Evolutionary conservation across 768 basidiomycete genomes (phyloP).

Genomic region (Crassisporium funariophilum): DNA sequence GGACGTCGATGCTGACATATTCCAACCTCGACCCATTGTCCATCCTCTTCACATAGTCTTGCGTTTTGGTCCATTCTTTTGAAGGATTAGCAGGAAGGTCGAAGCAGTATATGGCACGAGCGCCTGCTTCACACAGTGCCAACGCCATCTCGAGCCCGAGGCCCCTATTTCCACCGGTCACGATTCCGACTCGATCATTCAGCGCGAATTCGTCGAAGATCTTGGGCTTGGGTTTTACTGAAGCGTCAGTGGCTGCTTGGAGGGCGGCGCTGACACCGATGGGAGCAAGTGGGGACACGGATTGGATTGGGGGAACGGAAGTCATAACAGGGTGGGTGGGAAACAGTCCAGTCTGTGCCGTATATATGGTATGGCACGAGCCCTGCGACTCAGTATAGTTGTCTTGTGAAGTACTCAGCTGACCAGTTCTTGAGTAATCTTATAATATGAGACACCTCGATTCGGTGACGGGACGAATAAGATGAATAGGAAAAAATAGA

Average conservation of each 20-base stretch:
- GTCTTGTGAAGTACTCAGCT: too few species aligned
- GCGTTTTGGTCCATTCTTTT: slow-evolving; percentile 56
- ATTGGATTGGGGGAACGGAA: slow-evolving; percentile 33
- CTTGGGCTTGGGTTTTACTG: slow-evolving; percentile 42
- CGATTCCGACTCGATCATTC: slow-evolving; percentile 57
- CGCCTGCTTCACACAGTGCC: slow-evolving; percentile 72
- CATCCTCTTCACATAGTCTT: slow-evolving; percentile 51
- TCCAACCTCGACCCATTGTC: slow-evolving; percentile 47
- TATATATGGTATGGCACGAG: too few species aligned
- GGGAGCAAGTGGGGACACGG: slow-evolving; percentile 57
- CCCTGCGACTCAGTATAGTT: too few species aligned
- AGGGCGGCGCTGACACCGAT: slow-evolving; percentile 66
- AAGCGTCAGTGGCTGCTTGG: slow-evolving; percentile 38
- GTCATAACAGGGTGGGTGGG: slow-evolving; percentile 7
- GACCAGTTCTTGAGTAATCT: too few species aligned
- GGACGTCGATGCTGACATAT: slow-evolving; percentile 68
- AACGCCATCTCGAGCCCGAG: slow-evolving; percentile 86
- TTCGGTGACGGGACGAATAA: too few species aligned
- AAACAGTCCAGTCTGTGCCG: neutral
- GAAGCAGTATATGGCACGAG: slow-evolving; percentile 67
- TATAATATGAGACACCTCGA: too few species aligned
- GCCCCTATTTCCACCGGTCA: slow-evolving; percentile 67
- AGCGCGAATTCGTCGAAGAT: slow-evolving; percentile 64
- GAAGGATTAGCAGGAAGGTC: slow-evolving; percentile 61
- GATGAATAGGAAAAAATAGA: too few species aligned